A percentile compares a stretch with the other conserved stretches of the same genome.
These are phyloP conservation scores for Erodium maritimum DNA, from an alignment of 345 rosid genomes.

Conservation along the genomic window DNA sequence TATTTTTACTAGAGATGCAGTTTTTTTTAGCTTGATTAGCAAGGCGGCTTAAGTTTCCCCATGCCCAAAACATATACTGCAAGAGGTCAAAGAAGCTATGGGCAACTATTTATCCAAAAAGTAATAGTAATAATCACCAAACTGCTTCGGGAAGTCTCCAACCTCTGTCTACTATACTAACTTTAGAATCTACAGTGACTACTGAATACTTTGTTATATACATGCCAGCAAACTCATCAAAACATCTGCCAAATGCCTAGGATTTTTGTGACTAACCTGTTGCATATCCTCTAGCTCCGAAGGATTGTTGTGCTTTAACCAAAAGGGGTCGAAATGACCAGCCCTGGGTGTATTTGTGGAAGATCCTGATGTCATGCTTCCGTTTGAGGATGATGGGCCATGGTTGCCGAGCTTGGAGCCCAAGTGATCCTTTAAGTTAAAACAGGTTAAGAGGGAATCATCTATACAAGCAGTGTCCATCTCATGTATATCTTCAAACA, in stretches of 20 bases:
- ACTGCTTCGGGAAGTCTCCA: neutral
- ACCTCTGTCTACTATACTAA: neutral
- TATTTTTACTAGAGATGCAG: neutral
- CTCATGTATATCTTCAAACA: conserved; percentile 87
- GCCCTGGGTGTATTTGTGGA: conserved; percentile 69
- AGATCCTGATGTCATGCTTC: conserved; percentile 72
- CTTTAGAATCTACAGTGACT: neutral
- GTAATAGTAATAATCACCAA: too few species aligned
- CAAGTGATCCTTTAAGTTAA: conserved; percentile 38
- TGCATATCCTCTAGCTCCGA: conserved; percentile 67
- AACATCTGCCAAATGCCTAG: too few species aligned
- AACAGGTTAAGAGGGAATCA: conserved; percentile 33
- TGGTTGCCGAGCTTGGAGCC: conserved; percentile 45
- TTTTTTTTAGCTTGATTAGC: neutral
- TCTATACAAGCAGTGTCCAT: conserved; percentile 79
- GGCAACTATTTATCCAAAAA: too few species aligned
- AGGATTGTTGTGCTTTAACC: conserved; percentile 59
- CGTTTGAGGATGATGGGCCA: conserved; percentile 61
- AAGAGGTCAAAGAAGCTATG: too few species aligned
- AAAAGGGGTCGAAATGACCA: conserved; percentile 66
- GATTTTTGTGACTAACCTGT: conserved; percentile 55
- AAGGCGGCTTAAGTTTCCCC: neutral
- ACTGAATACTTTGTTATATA: neutral
- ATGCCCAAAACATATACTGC: too few species aligned
- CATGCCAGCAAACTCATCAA: neutral